phyloP scores from a whole-genome alignment of 768 basidiomycete genomes.

The Gloeostereum incarnatum region DNA sequence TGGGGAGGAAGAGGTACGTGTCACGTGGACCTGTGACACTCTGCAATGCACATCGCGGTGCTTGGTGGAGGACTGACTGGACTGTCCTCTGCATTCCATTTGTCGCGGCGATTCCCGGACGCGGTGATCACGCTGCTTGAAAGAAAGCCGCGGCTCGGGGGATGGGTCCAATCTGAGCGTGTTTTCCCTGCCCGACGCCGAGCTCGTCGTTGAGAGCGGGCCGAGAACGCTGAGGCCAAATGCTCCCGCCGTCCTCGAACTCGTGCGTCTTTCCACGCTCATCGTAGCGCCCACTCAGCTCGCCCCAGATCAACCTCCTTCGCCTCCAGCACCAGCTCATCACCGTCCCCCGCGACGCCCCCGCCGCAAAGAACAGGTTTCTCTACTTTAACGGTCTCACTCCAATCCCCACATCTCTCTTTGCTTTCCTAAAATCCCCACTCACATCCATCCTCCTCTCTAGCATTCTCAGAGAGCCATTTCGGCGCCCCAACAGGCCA shows the following conservation, averaged over 20 bases:
- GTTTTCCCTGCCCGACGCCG: slow-evolving; percentile 28
- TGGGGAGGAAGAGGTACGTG: slow-evolving; percentile 2
- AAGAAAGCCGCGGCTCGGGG: slow-evolving; percentile 54
- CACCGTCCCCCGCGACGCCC: slow-evolving; percentile 53
- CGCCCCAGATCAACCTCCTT: slow-evolving; percentile 67
- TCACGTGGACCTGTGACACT: neutral
- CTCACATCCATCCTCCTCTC: slow-evolving; percentile 38
- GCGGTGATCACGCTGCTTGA: slow-evolving; percentile 64
- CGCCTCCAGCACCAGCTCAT: slow-evolving; percentile 50
- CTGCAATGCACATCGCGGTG: slow-evolving; percentile 41
- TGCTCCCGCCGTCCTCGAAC: slow-evolving; percentile 61
- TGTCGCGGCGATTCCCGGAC: slow-evolving; percentile 54
- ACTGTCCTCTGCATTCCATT: slow-evolving; percentile 72
- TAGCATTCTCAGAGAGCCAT: slow-evolving; percentile 49
- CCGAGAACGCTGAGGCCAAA: slow-evolving; percentile 82
- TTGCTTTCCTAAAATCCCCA: slow-evolving; percentile 27
- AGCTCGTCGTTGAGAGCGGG: slow-evolving; percentile 72
- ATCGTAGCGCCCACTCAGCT: slow-evolving; percentile 7
- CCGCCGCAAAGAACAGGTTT: slow-evolving; percentile 73
- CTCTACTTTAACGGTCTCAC: slow-evolving; percentile 54
- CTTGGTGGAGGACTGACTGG: slow-evolving; percentile 81
- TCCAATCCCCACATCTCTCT: slow-evolving; percentile 31
- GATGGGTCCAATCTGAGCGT: slow-evolving; percentile 73
- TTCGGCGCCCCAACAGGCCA: slow-evolving; percentile 34
- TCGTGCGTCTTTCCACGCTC: slow-evolving; percentile 42